Evolutionary conservation across 2,329 filamentous ascomycete species (phyloP).

Genomic region (Fusarium virguliforme): DNA sequence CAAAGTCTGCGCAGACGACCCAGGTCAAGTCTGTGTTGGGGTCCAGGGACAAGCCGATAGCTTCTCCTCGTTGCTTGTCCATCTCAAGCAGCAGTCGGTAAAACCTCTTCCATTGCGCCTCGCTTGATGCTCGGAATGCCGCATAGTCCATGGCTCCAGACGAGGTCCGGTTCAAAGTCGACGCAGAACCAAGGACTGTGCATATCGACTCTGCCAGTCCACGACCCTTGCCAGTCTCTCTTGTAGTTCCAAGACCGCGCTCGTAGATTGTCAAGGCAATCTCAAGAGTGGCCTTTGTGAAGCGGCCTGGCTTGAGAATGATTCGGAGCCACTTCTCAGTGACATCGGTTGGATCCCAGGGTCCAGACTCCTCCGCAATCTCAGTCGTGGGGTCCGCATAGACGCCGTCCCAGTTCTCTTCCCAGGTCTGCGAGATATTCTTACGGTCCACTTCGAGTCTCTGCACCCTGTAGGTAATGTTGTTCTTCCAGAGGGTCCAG

Average conservation of each 20-base stretch:
- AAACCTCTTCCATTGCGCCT: slow-evolving; percentile 91
- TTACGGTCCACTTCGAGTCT: slow-evolving; percentile 81
- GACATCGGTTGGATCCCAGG: slow-evolving; percentile 77
- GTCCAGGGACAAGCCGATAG: slow-evolving; percentile 84
- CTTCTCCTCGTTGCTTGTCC: slow-evolving; percentile 88
- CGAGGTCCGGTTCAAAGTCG: slow-evolving; percentile 74
- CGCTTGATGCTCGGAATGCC: slow-evolving; percentile 80
- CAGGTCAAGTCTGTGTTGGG: slow-evolving; percentile 80
- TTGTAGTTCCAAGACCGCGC: slow-evolving; percentile 66
- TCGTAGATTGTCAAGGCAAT: slow-evolving; percentile 88
- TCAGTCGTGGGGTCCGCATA: slow-evolving; percentile 72
- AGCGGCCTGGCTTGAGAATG: slow-evolving; percentile 87
- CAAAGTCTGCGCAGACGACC: slow-evolving; percentile 86
- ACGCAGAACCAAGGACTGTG: slow-evolving; percentile 78
- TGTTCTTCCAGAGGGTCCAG: slow-evolving; percentile 90
- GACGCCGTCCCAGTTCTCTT: slow-evolving; percentile 79
- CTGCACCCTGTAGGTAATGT: slow-evolving; percentile 82
- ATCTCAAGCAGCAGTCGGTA: slow-evolving; percentile 89
- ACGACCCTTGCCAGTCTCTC: slow-evolving; percentile 62
- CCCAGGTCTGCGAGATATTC: slow-evolving; percentile 75
- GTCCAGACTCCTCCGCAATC: slow-evolving; percentile 70
- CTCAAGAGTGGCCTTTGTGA: slow-evolving; percentile 84
- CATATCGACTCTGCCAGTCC: slow-evolving; percentile 84
- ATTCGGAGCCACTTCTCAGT: slow-evolving; percentile 90
- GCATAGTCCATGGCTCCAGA: slow-evolving; percentile 81